Evolutionary conservation across 768 basidiomycete genomes (phyloP).

Genomic region (Termitomyces sp.): DNA sequence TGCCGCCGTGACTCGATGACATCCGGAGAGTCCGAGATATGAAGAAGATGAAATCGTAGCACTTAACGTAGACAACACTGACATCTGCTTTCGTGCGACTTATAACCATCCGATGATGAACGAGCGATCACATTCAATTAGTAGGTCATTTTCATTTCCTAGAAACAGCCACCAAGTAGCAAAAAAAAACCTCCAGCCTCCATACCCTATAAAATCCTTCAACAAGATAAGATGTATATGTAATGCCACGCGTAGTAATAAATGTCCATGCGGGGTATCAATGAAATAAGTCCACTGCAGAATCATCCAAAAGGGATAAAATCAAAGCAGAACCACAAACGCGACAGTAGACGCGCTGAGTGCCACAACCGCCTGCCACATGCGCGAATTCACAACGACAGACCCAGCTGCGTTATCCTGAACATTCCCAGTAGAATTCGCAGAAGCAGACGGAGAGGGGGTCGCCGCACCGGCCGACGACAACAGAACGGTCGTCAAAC

Average conservation of each 20-base stretch:
- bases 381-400: conserved; percentile 9
- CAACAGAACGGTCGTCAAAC: not conserved
- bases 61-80: not conserved
- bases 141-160: not conserved
- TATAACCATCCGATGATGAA: not conserved
- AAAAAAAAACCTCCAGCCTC: not conserved
- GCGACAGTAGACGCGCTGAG: conserved; percentile 12
- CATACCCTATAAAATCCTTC: not conserved
- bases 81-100: not conserved
- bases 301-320: not conserved
- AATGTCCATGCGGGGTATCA: conserved; percentile 2
- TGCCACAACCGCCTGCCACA: conserved; percentile 17
- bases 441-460: not conserved
- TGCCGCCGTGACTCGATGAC: not conserved
- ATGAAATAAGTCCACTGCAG: not conserved
- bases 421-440: conserved; percentile 11
- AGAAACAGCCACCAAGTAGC: not conserved
- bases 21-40: not conserved
- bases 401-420: conserved; percentile 14
- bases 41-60: not conserved
- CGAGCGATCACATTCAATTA: not conserved
- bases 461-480: not conserved
- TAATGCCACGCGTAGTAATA: not conserved
- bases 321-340: conserved; percentile 14
- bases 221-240: not conserved